A percentile compares a stretch with the other conserved stretches of the same genome.
These are phyloP conservation scores for Diplotaxis tenuifolia DNA, from an alignment of 345 rosid species.

Conservation along the genomic window DNA sequence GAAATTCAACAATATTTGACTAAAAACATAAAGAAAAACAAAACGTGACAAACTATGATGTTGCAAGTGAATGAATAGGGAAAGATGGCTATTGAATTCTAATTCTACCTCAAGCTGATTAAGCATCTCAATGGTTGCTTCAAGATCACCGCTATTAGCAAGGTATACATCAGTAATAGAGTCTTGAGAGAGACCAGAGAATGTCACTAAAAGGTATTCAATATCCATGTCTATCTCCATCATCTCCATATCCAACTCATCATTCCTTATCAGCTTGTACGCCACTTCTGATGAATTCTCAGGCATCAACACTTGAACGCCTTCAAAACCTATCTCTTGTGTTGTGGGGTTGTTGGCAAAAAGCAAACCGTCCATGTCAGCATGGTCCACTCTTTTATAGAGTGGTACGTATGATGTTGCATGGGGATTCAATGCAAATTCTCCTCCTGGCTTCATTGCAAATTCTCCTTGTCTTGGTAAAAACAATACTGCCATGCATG, in stretches of 20 bases:
- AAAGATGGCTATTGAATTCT: background rate
- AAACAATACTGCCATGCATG: slow-evolving; percentile 1
- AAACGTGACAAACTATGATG: background rate
- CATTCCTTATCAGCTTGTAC: slow-evolving; percentile 53
- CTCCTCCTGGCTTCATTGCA: slow-evolving; percentile 61
- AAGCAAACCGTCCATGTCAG: slow-evolving; percentile 32
- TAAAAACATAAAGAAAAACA: background rate
- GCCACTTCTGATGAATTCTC: slow-evolving; percentile 33
- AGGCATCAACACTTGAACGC: too few species aligned
- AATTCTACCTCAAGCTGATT: slow-evolving; percentile 76
- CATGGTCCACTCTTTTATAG: slow-evolving; percentile 51
- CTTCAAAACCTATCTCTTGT: slow-evolving; percentile 19
- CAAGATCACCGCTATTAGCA: slow-evolving; percentile 69
- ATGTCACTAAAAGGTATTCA: slow-evolving; percentile 61
- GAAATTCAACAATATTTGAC: too few species aligned
- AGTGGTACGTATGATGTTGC: slow-evolving; percentile 78
- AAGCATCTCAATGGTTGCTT: slow-evolving; percentile 79
- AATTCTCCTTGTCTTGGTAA: slow-evolving; percentile 14
- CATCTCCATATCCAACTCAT: slow-evolving; percentile 50
- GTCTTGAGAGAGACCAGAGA: slow-evolving; percentile 78
- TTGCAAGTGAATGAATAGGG: background rate
- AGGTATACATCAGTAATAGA: slow-evolving; percentile 71
- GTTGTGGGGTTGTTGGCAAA: slow-evolving; percentile 33
- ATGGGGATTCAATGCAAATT: slow-evolving; percentile 76
- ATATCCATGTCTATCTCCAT: slow-evolving; percentile 72